A percentile compares a stretch with the other conserved stretches of the same genome.
Conservation (phyloP, 2,329 filamentous ascomycete genomes). For the Aspergillus japonicus region DNA sequence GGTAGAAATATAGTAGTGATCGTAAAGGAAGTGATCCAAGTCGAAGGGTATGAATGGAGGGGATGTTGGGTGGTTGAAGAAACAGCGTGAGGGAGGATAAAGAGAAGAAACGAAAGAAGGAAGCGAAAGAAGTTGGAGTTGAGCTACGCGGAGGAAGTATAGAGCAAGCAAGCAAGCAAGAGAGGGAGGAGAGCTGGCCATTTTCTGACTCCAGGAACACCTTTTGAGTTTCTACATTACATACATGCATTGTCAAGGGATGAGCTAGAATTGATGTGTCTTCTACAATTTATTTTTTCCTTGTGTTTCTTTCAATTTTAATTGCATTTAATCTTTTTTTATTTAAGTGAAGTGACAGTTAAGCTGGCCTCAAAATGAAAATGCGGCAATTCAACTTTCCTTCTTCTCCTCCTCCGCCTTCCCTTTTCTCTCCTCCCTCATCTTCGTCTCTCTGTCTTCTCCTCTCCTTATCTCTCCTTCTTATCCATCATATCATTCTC, state of each 20-base stretch:
- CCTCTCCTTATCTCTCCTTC: not conserved
- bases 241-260: too few relatives aligned
- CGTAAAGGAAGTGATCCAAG: not conserved
- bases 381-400: not conserved
- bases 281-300: too few relatives aligned
- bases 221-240: too few relatives aligned
- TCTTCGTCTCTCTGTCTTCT: not conserved
- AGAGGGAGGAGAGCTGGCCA: not conserved
- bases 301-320: too few relatives aligned
- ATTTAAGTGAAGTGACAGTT: not conserved
- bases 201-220: too few relatives aligned
- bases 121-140: not conserved
- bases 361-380: not conserved
- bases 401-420: not conserved
- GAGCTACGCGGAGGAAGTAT: not conserved
- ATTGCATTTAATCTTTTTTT: too few relatives aligned
- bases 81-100: not conserved
- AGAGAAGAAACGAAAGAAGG: conserved; percentile 4
- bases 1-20: too few relatives aligned
- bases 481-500: not conserved
- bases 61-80: not conserved
- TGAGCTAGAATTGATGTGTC: too few relatives aligned
- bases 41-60: not conserved
- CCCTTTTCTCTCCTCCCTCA: not conserved
- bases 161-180: not conserved